These are phyloP conservation scores for Kwoniella bestiolae DNA, from an alignment of 768 basidiomycete species.

Conservation along the genomic window DNA sequence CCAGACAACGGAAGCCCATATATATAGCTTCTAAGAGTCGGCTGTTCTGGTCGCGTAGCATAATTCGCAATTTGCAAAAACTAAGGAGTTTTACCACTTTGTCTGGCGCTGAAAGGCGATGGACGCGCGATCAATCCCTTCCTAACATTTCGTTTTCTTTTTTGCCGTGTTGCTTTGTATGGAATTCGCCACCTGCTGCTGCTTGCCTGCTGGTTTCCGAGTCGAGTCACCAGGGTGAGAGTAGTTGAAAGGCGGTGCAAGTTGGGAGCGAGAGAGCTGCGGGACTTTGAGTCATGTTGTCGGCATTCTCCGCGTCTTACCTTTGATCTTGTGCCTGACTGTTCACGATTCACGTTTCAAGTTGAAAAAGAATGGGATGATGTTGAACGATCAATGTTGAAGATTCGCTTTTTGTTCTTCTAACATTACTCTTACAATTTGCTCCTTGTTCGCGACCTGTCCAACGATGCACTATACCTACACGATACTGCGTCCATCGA, in stretches of 20 bases:
- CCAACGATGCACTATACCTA: neutral
- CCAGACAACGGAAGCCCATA: neutral
- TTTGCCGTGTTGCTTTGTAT: too few relatives aligned
- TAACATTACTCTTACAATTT: neutral
- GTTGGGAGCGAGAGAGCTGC: too few relatives aligned
- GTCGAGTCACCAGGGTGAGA: too few relatives aligned
- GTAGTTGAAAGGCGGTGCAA: too few relatives aligned
- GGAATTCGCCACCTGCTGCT: neutral
- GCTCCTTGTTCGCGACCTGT: neutral
- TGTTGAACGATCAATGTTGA: neutral
- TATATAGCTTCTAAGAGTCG: neutral
- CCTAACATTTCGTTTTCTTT: neutral
- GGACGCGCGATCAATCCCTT: conserved; percentile 12
- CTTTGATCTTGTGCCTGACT: neutral
- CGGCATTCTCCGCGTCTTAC: too few relatives aligned
- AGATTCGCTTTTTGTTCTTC: conserved; percentile 3
- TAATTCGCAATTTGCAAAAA: neutral
- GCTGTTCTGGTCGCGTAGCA: conserved; percentile 3
- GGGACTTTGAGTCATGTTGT: too few relatives aligned
- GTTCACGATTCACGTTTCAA: conserved; percentile 4
- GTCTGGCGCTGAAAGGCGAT: neutral
- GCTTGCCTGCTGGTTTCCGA: too few relatives aligned
- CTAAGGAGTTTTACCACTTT: conserved; percentile 1
- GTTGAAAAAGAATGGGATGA: neutral
- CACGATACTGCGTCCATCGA: neutral